Evolutionary conservation across 169 alveolate species (phyloP), one percentile per base, ranked within the genome.

Genomic region (Eimeria sp.): DNA sequence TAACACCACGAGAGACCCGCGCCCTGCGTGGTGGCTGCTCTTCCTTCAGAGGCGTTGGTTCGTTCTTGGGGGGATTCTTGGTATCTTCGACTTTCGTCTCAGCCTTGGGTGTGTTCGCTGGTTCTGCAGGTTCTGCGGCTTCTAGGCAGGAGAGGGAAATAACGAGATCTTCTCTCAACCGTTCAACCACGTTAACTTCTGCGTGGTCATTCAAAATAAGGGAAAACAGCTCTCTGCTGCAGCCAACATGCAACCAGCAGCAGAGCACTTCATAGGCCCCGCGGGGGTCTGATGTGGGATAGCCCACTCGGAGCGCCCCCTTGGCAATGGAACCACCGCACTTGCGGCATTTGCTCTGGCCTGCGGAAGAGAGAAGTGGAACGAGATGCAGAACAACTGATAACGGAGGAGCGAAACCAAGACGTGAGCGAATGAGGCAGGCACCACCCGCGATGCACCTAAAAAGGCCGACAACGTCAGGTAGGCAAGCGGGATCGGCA

Each of bases 211-310:
- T 54, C 64, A 90, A 40, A 23, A 78, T 27, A 33, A 90, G 62
- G 49, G 85, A 66, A 18, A 93, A 71, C 23, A 80, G 74, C 71
- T 93, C 89, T 40, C 96, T 58, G 89, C 91, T 72, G 85, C 96
- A 93, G 87, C 95, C 94, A 25, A 93, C 64, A 71, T 95, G 97
- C 90, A 90, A 89, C 97, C 97, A 95, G 95, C 97, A 87, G 77
- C 96, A 80, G 43, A 95, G 95, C 72, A 95, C 95, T 13, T 95
- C 97, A 52, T 82, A 95, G 18, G 80, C 96, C 52, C 97, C 97
- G 37, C 97, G 76, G 6, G 97, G 97, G 46, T 95, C 97, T 4
- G 95, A 85, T 27, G 95, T 87, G 62, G 97, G 97, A n/a, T 90
- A 85, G 52, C 97, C 97, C 71, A 95, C 90, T 25, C 97, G 95